Evolutionary conservation across 2,329 filamentous ascomycete genomes (phyloP), one percentile per base, ranked within the genome.

Genomic region (Huntiella moniliformis): DNA sequence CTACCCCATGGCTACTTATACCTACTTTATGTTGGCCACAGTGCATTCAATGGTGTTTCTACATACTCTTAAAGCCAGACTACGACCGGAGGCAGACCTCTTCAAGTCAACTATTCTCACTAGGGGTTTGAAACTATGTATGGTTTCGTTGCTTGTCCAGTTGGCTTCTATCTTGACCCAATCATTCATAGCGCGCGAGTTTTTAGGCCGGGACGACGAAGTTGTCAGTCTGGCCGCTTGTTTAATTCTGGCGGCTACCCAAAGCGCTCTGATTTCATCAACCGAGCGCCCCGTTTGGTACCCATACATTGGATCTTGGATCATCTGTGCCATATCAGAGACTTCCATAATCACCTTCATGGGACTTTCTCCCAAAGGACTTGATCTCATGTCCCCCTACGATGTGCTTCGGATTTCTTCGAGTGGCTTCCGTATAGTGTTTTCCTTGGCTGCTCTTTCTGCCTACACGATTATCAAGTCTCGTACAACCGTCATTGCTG

Each of bases 241-340:
- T 46, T 64, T 76, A 39, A 59, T 82, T 22, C 64, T 74, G n/a
- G 83, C 78, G 57, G 69, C 73, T 3, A 67, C 77, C 11, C 66
- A 79, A 52, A 61, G 75, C 49, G 64, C 70, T 36, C 66, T 66
- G 15, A 63, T 81, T 11, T 60, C 65, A 2, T 69, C 73, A 44
- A 61, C 63, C 13, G 56, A 63, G 28, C 63, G 66, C 44, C 64
- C 67, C 2, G 65, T 74, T 7, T 78, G 74, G 67, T 74, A 77
- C 52, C 74, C 77, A 0, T 76, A 74, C 51, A 70, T 71, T 51
- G 77, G 74, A 13, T 71, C 73, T 10, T 80, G 77, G 67, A 52
- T 71, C 28, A 57, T 81, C 12, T 71, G 71, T 11, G 58, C 79
- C 5, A 53, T 65, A 11, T 69, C 73, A 33, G 79, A 84, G 54